These are phyloP conservation scores for Oryza nivara DNA, from an alignment of 176 grass and related monocot genomes.

Conservation along the genomic window DNA sequence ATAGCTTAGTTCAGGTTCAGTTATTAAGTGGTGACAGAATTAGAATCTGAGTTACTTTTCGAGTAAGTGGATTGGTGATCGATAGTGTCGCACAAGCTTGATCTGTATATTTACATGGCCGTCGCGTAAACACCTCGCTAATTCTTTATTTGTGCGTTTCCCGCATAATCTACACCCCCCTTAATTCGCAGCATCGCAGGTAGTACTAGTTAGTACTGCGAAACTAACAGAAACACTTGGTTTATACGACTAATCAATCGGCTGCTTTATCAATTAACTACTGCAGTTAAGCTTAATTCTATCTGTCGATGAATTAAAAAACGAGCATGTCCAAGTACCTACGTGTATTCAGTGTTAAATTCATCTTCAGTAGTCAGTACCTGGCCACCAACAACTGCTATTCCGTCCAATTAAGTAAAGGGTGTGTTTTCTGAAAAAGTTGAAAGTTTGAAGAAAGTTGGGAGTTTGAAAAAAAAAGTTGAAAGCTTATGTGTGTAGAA, in stretches of 20 bases:
- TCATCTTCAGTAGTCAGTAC: too few species aligned
- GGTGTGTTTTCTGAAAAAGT: too few species aligned
- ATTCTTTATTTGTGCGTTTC: background rate
- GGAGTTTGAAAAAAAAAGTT: too few species aligned
- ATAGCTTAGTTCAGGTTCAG: too few species aligned
- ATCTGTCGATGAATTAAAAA: background rate
- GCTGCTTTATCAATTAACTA: background rate
- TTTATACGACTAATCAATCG: background rate
- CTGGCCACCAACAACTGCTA: too few species aligned
- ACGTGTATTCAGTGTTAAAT: too few species aligned
- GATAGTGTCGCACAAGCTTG: background rate
- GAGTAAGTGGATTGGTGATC: background rate
- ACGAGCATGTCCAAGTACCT: background rate
- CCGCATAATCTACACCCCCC: background rate
- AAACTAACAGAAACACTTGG: background rate
- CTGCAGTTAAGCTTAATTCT: background rate
- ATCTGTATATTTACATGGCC: constrained; percentile 29
- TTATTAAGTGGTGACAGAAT: background rate
- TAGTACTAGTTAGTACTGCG: background rate
- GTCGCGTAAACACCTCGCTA: constrained; percentile 40
- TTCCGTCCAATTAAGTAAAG: too few species aligned
- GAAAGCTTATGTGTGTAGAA: too few species aligned
- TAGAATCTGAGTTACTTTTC: background rate
- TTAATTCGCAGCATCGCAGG: background rate
- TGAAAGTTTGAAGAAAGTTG: too few species aligned